Evolutionary conservation across 495 filamentous ascomycete species (phyloP), one percentile per base, ranked within the genome.

Genomic region (Penicillium pancosmium): DNA sequence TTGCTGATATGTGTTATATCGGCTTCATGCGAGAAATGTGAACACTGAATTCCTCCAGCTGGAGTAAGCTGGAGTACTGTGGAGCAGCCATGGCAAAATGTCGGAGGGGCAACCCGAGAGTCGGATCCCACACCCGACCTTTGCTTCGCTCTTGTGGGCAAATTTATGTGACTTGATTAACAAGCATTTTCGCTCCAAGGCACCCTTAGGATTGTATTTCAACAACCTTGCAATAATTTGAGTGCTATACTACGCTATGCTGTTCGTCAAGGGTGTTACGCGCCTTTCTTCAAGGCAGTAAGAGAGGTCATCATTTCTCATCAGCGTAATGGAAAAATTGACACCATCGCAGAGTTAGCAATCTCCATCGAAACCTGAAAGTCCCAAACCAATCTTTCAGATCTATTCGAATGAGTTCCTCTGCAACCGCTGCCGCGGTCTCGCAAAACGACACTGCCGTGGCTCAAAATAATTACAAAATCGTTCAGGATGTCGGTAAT

Each of bases 401-500:
- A 16, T 16, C 41, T n/a, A 44, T 44, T n/a, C 53, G 64, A 33
- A 64, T 65, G 63, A 62, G 25, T 36, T 68, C 65, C 1, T 66
- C 69, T 13, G 59, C 52, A 15, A 43, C 62, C 5, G 46, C 59
- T 9, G 46, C 59, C 13, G 35, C 49, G 15, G 51, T 56, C 49
- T 38, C 56, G 16, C 35, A 55, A 15, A 41, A 23, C 18, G 54
- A 59, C 19, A 50, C 46, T 23, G 47, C 23, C 0, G 54, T 51
- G 11, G 62, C 62, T 21, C 50, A 68, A 46, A 58, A 63, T 23
- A 64, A 54, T 34, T 71, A 71, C 64, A 65, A 71, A 11, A 66
- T 73, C 44, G 47, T 73, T 33, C 60, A 68, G 57, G 59, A 68
- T 36, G 31, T 51, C 1, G 41, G 48, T 41, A 85, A 95, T 72